These are phyloP conservation scores for Aspergillus viridinutans DNA, from an alignment of 2,329 filamentous ascomycete genomes.

Conservation along the genomic window DNA sequence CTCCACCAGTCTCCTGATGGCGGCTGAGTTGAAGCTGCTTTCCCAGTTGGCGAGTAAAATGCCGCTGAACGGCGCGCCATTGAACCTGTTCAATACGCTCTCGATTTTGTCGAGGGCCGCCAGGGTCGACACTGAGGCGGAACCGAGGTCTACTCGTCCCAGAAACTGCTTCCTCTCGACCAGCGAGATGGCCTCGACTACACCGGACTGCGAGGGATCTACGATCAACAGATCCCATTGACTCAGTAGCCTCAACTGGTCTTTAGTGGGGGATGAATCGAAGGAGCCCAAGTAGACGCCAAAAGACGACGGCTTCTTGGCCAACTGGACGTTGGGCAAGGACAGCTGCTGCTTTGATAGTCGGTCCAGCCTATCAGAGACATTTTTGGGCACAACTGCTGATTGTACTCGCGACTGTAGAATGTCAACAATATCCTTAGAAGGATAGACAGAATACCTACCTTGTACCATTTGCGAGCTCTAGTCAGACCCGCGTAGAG, in stretches of 20 bases:
- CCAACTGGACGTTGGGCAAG: conserved; percentile 12
- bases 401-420: conserved; percentile 20
- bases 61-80: conserved; percentile 33
- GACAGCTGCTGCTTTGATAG: conserved; percentile 20
- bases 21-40: conserved; percentile 22
- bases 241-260: conserved; percentile 33
- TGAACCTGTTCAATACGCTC: conserved; percentile 23
- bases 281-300: conserved; percentile 44
- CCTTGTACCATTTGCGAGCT: conserved; percentile 26
- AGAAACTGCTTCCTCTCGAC: conserved; percentile 20
- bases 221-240: conserved; percentile 45
- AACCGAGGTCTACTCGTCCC: conserved; percentile 31
- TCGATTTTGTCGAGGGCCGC: conserved; percentile 27
- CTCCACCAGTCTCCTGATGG: conserved; percentile 30
- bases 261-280: conserved; percentile 24
- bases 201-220: conserved; percentile 38
- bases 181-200: conserved; percentile 30
- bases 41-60: conserved; percentile 44
- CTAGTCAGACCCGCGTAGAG: conserved; percentile 22
- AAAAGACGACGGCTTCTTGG: conserved; percentile 33
- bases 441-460: conserved; percentile 11
- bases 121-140: conserved; percentile 19
- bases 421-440: not conserved
- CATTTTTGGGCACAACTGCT: conserved; percentile 21
- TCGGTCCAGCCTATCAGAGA: conserved; percentile 19